Evolutionary conservation across 805 yeast species (phyloP), one percentile per base, ranked within the genome.

Genomic region (Starmerella davenportii): DNA sequence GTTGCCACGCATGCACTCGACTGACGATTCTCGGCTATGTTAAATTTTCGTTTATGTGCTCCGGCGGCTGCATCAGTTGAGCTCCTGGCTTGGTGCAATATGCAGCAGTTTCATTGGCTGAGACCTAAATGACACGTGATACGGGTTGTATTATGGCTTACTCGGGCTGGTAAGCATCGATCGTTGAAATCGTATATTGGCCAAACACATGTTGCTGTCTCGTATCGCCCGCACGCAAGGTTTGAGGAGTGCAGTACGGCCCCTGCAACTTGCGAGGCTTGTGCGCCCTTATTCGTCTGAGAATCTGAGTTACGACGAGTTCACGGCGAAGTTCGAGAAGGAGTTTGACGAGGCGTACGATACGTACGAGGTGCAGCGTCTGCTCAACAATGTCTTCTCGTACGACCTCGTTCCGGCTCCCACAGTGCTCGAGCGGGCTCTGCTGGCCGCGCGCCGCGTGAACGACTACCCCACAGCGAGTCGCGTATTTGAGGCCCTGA

Each of bases 321-420:
- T 59, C 57, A 61, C 65, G 9, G 42, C 51, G 56, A 85, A 73
- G 43, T 81, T 73, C 67, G 95, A 82, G 68, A 79, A 82, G 65
- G 95, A 90, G 61, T 90, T 90, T 56, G 95, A 90, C 52, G 82
- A 79, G 60, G 93, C 93, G 35, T 79, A 79, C 61, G 92, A 79
- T 59, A 65, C 79, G 42, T 79, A 79, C 51, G 92, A 79, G 66
- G 87, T 79, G 43, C 84, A 76, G 63, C 81, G 98, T 70, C 85
- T 90, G 45, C 73, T 90, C 60, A 90, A 92, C 76, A 90, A 90
- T 69, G 84, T 93, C 64, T 90, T 90, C 69, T 80, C 96, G 14
- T 90, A 90, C 69, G 98, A 90, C 66, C 74, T 90, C 63, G 98
- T 90, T 41, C 98, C 98, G 51, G 87, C 98, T 23, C 98, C 98